Conservation (phyloP, 129 eudicot species). For the Ambrosia artemisiifolia region DNA sequence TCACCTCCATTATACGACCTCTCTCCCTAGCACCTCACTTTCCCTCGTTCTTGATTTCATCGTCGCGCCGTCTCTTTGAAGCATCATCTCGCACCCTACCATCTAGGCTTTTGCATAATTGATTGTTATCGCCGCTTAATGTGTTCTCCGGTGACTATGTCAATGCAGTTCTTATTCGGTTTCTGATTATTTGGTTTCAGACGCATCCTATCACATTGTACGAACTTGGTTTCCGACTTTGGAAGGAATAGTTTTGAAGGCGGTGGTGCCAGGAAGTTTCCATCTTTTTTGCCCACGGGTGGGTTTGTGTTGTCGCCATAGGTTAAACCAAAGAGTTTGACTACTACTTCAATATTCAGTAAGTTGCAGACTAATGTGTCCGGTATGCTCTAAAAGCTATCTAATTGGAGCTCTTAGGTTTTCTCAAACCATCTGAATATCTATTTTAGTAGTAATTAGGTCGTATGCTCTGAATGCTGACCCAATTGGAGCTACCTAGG, state of each 20-base stretch:
- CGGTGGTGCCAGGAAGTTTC: slow-evolving; percentile 47
- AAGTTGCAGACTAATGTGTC: slow-evolving; percentile 17
- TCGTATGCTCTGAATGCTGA: too few species aligned
- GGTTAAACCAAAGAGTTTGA: slow-evolving; percentile 51
- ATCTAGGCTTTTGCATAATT: too few species aligned
- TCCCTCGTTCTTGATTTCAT: slow-evolving; percentile 92
- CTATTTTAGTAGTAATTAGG: too few species aligned
- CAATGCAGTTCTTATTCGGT: slow-evolving; percentile 17
- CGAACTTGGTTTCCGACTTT: slow-evolving; percentile 43
- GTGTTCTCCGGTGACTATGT: slow-evolving; percentile 32
- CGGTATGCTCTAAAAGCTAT: too few species aligned
- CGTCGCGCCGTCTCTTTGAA: too few species aligned
- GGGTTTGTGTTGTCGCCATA: slow-evolving; percentile 63
- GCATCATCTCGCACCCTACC: slow-evolving; percentile 63
- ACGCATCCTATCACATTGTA: slow-evolving; percentile 32
- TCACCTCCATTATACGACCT: slow-evolving; percentile 42
- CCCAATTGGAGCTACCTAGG: too few species aligned
- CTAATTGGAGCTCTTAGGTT: too few species aligned
- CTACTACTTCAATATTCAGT: slow-evolving; percentile 30
- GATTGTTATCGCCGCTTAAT: slow-evolving; percentile 45
- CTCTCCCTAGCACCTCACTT: slow-evolving; percentile 67
- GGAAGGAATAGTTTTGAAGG: neutral
- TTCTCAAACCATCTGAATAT: too few species aligned
- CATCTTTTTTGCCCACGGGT: slow-evolving; percentile 65
- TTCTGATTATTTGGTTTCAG: too few species aligned